phyloP scores from a whole-genome alignment of 2,329 filamentous ascomycete species.

The Xylariaceae sp. region DNA sequence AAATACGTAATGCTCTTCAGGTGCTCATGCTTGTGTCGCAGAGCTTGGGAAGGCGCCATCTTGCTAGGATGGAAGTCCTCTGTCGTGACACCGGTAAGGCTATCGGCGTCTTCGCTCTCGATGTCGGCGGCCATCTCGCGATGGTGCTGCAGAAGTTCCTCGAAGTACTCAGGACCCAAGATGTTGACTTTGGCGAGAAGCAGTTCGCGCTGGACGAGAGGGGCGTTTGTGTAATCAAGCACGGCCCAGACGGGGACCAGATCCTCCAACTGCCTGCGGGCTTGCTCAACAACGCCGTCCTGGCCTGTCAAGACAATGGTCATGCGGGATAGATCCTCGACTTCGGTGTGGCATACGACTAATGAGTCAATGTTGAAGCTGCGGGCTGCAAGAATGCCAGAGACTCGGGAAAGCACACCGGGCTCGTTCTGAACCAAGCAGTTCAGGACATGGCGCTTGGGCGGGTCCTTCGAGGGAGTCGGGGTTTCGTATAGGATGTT shows the following conservation, averaged over 20 bases:
- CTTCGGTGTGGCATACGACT: slow-evolving; percentile 96
- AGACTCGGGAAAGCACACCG: slow-evolving; percentile 92
- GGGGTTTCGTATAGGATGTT: slow-evolving; percentile 99
- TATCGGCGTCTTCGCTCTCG: slow-evolving; percentile 42
- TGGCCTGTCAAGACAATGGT: slow-evolving; percentile 96
- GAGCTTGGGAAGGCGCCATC: slow-evolving; percentile 78
- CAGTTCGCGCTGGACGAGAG: slow-evolving; percentile 92
- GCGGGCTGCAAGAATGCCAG: slow-evolving; percentile 89
- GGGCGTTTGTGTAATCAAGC: slow-evolving; percentile 87
- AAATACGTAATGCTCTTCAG: slow-evolving; percentile 94
- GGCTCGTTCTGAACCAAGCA: slow-evolving; percentile 99
- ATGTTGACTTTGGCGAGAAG: slow-evolving; percentile 96
- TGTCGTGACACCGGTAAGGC: slow-evolving; percentile 43
- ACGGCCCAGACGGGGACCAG: slow-evolving; percentile 98
- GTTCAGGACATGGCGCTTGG: slow-evolving; percentile 95
- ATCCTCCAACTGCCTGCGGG: slow-evolving; percentile 90
- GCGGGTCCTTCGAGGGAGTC: slow-evolving; percentile 72
- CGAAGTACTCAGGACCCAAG: slow-evolving; percentile 94
- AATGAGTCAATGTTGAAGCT: slow-evolving; percentile 99
- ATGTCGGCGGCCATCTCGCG: slow-evolving; percentile 68
- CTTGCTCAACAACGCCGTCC: slow-evolving; percentile 96
- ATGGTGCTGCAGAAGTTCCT: slow-evolving; percentile 93
- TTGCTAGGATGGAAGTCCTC: slow-evolving; percentile 87
- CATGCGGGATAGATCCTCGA: slow-evolving; percentile 95
- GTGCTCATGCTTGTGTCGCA: slow-evolving; percentile 97